Base-by-base conservation (phyloP, 1,139 yeast genomes). In the Yamadazyma epiphylla region DNA sequence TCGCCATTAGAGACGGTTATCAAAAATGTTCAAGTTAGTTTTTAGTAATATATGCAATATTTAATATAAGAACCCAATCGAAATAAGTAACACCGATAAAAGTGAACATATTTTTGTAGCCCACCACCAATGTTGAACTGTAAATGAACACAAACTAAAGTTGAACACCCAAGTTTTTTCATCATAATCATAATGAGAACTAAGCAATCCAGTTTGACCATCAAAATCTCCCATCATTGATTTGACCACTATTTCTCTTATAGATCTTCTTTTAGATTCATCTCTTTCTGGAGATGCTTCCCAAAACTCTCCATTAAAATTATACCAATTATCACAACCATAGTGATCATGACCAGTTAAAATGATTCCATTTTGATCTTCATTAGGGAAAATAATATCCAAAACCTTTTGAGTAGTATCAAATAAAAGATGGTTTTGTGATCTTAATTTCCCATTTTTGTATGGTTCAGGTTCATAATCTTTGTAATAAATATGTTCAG, bases 111-210 rank as follows among this genome's bases (percentile, higher is more conserved):
- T 70, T 48, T 85, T 80, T 2, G 95, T 70, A 4, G 76, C 85
- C 97, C 97, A 91, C 97, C 97, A 91, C 42, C 84, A 74, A 53
- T 88, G 96, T 58, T 88, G 97, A n/a, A 86, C 75, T 1, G 74
- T 71, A 53, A 89, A 88, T 9, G 89, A 80, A 57, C 98, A 91
- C 38, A 83, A 65, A 5, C 70, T 56, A 56, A 77, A 88, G 19
- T 70, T 60, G 60, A 84, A 87, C n/a, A 68, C 68, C 91, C 94
- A 83, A 11, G 46, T 45, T 2, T 51, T 43, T 1, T 55, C 40
- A 2, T 39, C 39, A 7, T 53, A 38, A 25, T 52, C 49, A 51
- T 72, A 82, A 32, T 64, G 73, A 2, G 95, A 96, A 1, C 88
- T 79, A 40, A 91, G 60, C 13, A 91, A 58, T 0, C 96, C 98